Percentiles rank a stretch among this genome's conserved stretches.
These are phyloP conservation scores for Paramyrothecium roridum DNA, from an alignment of 2,329 filamentous ascomycete genomes.

Conservation along the genomic window DNA sequence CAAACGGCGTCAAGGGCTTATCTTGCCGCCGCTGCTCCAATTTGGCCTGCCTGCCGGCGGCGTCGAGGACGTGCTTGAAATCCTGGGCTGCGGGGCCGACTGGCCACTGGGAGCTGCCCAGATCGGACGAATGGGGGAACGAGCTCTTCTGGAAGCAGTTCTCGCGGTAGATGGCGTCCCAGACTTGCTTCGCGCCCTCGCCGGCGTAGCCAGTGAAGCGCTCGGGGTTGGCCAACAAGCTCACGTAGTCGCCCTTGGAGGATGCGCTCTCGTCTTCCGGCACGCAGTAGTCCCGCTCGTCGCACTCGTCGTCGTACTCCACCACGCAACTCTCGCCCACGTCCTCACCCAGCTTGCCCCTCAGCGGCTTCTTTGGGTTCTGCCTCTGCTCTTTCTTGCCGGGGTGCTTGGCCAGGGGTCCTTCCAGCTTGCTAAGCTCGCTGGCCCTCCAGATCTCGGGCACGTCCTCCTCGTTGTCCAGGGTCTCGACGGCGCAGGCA, in stretches of 20 bases:
- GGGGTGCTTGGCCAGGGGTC: slow-evolving; percentile 86
- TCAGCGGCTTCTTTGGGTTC: slow-evolving; percentile 68
- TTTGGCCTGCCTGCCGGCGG: slow-evolving; percentile 56
- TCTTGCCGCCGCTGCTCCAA: slow-evolving; percentile 48
- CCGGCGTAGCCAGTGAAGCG: slow-evolving; percentile 93
- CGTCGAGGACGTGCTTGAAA: slow-evolving; percentile 59
- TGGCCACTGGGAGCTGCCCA: slow-evolving; percentile 42
- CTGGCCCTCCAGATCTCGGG: slow-evolving; percentile 87
- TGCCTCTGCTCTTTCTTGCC: slow-evolving; percentile 70
- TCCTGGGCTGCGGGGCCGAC: slow-evolving; percentile 54
- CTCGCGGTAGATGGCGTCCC: slow-evolving; percentile 95
- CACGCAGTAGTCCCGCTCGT: slow-evolving; percentile 94
- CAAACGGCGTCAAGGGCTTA: slow-evolving; percentile 53
- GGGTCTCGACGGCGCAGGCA: slow-evolving; percentile 89
- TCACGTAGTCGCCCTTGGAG: slow-evolving; percentile 94
- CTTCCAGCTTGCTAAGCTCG: slow-evolving; percentile 88
- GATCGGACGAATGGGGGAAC: slow-evolving; percentile 55
- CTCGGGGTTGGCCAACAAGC: slow-evolving; percentile 88
- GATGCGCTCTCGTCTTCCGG: slow-evolving; percentile 87
- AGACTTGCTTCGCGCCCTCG: slow-evolving; percentile 81
- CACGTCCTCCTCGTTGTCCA: slow-evolving; percentile 94
- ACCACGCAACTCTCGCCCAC: slow-evolving; percentile 96
- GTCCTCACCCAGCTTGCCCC: slow-evolving; percentile 77
- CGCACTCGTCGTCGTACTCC: slow-evolving; percentile 95
- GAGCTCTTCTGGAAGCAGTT: slow-evolving; percentile 84